A percentile compares a stretch with the other conserved stretches of the same genome.
Evolutionary conservation across 2,329 filamentous ascomycete genomes (phyloP).

Genomic region (Pseudocercospora cruenta): DNA sequence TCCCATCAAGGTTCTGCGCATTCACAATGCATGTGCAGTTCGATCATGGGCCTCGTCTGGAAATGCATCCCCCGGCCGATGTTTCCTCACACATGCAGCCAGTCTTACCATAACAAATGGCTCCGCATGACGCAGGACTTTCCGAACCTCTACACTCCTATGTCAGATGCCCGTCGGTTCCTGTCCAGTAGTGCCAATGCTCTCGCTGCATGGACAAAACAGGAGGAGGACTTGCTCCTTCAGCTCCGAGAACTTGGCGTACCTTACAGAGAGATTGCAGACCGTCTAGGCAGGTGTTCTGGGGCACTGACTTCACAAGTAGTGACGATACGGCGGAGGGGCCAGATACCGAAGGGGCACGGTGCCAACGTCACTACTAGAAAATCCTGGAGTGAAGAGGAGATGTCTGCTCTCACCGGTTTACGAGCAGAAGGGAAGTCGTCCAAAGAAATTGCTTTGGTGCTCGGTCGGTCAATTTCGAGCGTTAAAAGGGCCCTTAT

Average conservation of each 20-base stretch:
- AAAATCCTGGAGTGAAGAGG: neutral
- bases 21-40: neutral
- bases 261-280: neutral
- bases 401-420: neutral
- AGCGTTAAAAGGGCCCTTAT: neutral
- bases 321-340: neutral
- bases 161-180: neutral
- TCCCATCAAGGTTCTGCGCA: too few species aligned
- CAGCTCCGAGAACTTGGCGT: neutral
- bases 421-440: neutral
- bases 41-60: neutral
- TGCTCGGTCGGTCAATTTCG: neutral
- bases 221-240: neutral
- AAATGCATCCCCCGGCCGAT: neutral
- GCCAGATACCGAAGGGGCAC: neutral
- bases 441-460: neutral
- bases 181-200: neutral
- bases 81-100: neutral
- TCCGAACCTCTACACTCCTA: neutral
- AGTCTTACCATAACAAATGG: neutral
- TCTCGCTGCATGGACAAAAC: neutral
- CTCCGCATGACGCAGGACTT: neutral
- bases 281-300: neutral
- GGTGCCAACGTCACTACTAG: neutral
- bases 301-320: neutral